Percentiles rank a stretch among this genome's conserved stretches.
Conservation (phyloP, 163 green algal genomes). For the Chlamydomonas reinhardtii region DNA sequence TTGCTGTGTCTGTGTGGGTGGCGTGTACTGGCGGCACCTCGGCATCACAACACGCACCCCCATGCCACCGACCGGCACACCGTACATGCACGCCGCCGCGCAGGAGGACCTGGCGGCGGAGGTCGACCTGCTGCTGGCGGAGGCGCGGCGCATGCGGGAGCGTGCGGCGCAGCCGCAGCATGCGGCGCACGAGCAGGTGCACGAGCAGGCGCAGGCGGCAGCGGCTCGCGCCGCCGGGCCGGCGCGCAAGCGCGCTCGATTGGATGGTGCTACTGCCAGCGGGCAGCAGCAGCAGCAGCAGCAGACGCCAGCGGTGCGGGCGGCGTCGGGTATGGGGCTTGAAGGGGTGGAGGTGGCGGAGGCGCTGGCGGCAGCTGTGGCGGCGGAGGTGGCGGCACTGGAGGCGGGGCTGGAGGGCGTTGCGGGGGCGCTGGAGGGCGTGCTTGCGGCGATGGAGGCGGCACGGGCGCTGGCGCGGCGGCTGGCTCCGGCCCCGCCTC, state of each 20-base stretch:
- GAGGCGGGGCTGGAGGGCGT: background rate
- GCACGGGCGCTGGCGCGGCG: background rate
- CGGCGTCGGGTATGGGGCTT: background rate
- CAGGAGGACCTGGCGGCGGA: too few relatives aligned
- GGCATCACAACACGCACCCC: too few relatives aligned
- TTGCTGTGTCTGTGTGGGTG: background rate
- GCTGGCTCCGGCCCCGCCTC: conserved; percentile 6
- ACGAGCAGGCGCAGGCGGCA: too few relatives aligned
- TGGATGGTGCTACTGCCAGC: too few relatives aligned
- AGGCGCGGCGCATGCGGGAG: too few relatives aligned
- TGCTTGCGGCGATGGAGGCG: background rate
- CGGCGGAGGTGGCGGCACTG: background rate
- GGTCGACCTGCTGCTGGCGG: too few relatives aligned
- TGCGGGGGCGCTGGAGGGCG: background rate
- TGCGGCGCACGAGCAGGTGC: too few relatives aligned
- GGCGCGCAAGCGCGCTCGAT: background rate
- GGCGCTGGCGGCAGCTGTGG: background rate
- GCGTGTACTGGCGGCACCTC: background rate
- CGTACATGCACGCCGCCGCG: too few relatives aligned
- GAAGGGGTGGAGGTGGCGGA: background rate
- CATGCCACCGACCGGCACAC: too few relatives aligned
- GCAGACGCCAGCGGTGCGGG: background rate
- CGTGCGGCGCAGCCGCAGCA: too few relatives aligned
- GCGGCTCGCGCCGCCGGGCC: too few relatives aligned
- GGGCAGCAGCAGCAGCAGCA: too few relatives aligned